These are phyloP conservation scores for Yamadazyma philogaea DNA, from an alignment of 805 yeast species.

Conservation along the genomic window DNA sequence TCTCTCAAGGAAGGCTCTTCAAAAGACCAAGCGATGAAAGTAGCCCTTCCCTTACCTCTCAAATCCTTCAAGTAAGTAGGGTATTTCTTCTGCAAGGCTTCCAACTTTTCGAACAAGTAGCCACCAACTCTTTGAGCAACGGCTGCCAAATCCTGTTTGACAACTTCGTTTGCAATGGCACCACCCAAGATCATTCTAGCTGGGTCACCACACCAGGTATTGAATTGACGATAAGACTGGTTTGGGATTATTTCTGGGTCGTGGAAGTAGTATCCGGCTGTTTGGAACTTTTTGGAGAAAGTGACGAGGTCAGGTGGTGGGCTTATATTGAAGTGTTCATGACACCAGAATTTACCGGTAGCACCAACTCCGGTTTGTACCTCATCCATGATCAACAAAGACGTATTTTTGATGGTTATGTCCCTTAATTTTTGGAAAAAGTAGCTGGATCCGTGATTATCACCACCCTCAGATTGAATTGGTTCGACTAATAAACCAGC, in stretches of 20 bases:
- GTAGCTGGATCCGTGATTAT: conserved; percentile 73
- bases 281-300: conserved; percentile 84
- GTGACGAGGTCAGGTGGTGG: conserved; percentile 83
- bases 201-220: conserved; percentile 94
- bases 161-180: conserved; percentile 65
- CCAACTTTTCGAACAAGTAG: conserved; percentile 59
- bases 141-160: conserved; percentile 54
- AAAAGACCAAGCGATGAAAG: conserved; percentile 67
- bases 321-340: conserved; percentile 74
- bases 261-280: conserved; percentile 83
- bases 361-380: conserved; percentile 92
- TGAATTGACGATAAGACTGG: conserved; percentile 82
- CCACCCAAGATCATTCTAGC: conserved; percentile 73
- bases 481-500: conserved; percentile 93
- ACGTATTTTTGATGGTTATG: conserved; percentile 65
- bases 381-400: conserved; percentile 76
- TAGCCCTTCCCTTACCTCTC: conserved; percentile 62
- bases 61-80: conserved; percentile 59
- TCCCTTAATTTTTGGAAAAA: conserved; percentile 85
- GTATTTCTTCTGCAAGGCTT: conserved; percentile 48
- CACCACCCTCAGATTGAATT: conserved; percentile 89
- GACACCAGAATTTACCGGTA: conserved; percentile 84
- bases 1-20: conserved; percentile 51
- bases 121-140: conserved; percentile 62
- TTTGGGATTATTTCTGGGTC: conserved; percentile 71